Percentiles rank a stretch among this genome's conserved stretches.
phyloP scores from a whole-genome alignment of 345 rosid genomes.

The Corymbia maculata region DNA sequence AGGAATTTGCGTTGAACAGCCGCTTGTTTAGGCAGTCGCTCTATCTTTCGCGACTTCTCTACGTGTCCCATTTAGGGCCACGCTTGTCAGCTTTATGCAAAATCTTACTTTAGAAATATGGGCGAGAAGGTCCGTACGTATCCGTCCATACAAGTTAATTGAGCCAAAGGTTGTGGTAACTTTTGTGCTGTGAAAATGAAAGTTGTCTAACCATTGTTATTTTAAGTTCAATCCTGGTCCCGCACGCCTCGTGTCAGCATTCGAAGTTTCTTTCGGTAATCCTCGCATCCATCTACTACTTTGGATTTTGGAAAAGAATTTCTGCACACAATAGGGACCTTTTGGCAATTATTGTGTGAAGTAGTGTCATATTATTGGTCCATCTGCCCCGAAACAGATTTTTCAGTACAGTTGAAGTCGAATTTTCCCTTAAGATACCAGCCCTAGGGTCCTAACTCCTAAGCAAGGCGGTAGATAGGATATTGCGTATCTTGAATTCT shows the following conservation, averaged over 20 bases:
- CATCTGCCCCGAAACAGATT: neutral
- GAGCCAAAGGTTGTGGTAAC: neutral
- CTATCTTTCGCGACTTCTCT: neutral
- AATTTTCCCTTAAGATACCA: neutral
- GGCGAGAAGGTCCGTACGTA: neutral
- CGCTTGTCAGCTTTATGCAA: neutral
- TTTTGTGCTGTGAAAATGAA: neutral
- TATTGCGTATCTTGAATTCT: neutral
- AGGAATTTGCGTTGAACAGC: neutral
- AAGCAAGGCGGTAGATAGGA: neutral
- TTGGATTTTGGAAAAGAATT: neutral
- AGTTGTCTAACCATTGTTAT: neutral
- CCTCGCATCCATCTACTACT: neutral
- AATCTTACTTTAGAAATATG: neutral
- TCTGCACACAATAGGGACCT: neutral
- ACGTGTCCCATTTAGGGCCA: neutral
- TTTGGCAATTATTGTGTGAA: neutral
- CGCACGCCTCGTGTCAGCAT: neutral
- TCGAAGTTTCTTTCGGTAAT: neutral
- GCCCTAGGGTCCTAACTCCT: neutral
- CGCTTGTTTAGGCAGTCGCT: neutral
- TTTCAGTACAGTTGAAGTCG: neutral
- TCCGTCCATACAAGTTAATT: neutral
- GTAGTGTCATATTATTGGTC: neutral
- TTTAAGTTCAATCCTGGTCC: neutral